phyloP scores from a whole-genome alignment of 2,329 filamentous ascomycete species.

The Hirsutella thompsonii region DNA sequence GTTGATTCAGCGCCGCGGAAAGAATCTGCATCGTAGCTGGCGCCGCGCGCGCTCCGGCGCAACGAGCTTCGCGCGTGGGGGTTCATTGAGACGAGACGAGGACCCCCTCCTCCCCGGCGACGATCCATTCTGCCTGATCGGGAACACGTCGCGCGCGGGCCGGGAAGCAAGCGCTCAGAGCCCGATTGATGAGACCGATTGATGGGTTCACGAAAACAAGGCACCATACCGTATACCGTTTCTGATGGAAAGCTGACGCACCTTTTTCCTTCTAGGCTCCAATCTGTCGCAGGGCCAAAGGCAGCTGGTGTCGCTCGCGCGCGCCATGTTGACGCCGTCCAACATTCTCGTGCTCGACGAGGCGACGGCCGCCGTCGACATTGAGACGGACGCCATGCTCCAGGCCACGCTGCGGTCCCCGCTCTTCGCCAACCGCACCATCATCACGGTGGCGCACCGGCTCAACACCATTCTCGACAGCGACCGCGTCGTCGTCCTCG shows the following conservation, averaged over 20 bases:
- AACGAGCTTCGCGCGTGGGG: no score
- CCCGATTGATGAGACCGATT: no score
- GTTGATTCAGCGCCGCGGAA: not conserved
- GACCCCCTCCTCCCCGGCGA: no score
- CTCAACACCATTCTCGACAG: conserved; percentile 91
- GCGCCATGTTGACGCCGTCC: conserved; percentile 85
- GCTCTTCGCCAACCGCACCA: conserved; percentile 79
- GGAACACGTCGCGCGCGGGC: no score
- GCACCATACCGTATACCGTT: not conserved
- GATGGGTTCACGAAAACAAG: no score
- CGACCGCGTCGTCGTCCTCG: conserved; percentile 86
- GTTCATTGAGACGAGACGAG: no score
- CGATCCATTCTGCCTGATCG: no score
- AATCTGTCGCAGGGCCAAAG: conserved; percentile 93
- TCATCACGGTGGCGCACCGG: conserved; percentile 95
- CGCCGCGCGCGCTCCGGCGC: not conserved
- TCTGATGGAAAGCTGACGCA: not conserved
- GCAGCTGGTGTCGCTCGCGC: conserved; percentile 85
- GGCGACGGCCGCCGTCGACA: conserved; percentile 68
- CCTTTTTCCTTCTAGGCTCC: conserved; percentile 46
- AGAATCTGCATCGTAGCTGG: not conserved
- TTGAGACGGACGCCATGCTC: conserved; percentile 55
- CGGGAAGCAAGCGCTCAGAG: no score
- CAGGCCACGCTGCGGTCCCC: conserved; percentile 50
- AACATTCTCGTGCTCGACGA: conserved; percentile 97